Base-by-base conservation (phyloP, 768 basidiomycete genomes). In the Pisolithus orientalis region DNA sequence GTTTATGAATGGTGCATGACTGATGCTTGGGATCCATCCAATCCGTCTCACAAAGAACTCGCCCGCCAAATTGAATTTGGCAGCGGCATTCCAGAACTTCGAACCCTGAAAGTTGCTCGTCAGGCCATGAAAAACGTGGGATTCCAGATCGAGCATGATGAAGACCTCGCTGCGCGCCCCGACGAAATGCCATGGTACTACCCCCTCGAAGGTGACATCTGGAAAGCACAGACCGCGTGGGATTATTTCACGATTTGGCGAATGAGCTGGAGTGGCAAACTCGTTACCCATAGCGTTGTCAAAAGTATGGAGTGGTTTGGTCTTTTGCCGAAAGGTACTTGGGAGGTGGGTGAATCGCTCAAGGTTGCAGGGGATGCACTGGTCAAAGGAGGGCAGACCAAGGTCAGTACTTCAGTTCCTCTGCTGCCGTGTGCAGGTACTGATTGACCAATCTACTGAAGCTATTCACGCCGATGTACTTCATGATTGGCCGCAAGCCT, bases 1-100 rank as follows among this genome's bases (percentile, higher is more conserved):
- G 89, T 98, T 38, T 99, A 98, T 70, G 96, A 98, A 68, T 99
- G 95, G 95, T 86, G 84, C 70, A 97, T 99, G 96, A 97, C 96
- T n/a, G 94, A 97, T 69, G 67, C 70, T 3, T 94, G 94, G 90
- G 88, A 97, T 70, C 80, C 89, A 39, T 79, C 87, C 43, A 87
- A 77, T 65, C 88, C 93, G 16, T 70, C 79, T 50, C 95, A 98
- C 79, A 94, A 94, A 72, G 79, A 79, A 44, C 83, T 98, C 53
- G 90, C 91, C 11, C 94, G 97, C 73, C 80, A 80, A 55, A 87
- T 97, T 55, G 94, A 97, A 67, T 75, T 96, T 52, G 95, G 96
- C 25, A 93, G 94, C 64, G 96, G 96, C 52, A 97, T 99, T 62
- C 92, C 96, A n/a, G 91, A 97, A 72, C 96, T 98, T 94, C 85